These are phyloP conservation scores for Aspergillus clavatus DNA, from an alignment of 2,329 filamentous ascomycete genomes.

Conservation along the genomic window DNA sequence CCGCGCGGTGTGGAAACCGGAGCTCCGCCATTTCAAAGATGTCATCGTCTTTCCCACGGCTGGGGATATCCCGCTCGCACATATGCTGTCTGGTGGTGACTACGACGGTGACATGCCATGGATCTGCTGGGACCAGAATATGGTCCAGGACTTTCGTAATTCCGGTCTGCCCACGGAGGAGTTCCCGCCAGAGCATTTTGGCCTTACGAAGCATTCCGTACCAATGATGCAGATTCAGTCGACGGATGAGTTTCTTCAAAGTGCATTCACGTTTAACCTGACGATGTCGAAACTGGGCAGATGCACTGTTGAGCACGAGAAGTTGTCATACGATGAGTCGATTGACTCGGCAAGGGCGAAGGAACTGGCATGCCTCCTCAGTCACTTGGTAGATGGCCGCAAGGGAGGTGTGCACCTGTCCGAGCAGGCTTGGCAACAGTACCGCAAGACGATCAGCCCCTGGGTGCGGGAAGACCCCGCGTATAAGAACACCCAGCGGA, in stretches of 20 bases:
- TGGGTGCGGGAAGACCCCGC: constrained; percentile 29
- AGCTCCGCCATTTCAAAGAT: constrained; percentile 52
- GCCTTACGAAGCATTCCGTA: constrained; percentile 43
- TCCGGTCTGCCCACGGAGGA: constrained; percentile 40
- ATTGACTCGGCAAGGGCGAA: constrained; percentile 32
- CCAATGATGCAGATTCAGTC: constrained; percentile 39
- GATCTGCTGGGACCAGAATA: constrained; percentile 54
- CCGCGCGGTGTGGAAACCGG: constrained; percentile 44
- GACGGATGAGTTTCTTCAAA: constrained; percentile 38
- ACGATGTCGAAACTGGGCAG: constrained; percentile 47
- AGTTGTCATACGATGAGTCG: constrained; percentile 50
- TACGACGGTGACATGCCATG: constrained; percentile 61
- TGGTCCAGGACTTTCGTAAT: constrained; percentile 52
- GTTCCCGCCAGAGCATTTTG: constrained; percentile 41
- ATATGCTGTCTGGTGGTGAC: constrained; percentile 60
- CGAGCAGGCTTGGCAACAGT: constrained; percentile 35
- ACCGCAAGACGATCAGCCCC: constrained; percentile 32
- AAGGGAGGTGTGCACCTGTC: constrained; percentile 43
- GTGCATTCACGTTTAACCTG: constrained; percentile 46
- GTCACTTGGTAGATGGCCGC: constrained; percentile 43
- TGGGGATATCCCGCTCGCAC: constrained; percentile 51
- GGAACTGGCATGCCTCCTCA: constrained; percentile 39
- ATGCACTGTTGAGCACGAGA: constrained; percentile 50
- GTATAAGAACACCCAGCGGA: constrained; percentile 29
- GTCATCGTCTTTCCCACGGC: constrained; percentile 54